Base-by-base conservation (phyloP, 208 protist species). In the Phytomonas sp. region DNA sequence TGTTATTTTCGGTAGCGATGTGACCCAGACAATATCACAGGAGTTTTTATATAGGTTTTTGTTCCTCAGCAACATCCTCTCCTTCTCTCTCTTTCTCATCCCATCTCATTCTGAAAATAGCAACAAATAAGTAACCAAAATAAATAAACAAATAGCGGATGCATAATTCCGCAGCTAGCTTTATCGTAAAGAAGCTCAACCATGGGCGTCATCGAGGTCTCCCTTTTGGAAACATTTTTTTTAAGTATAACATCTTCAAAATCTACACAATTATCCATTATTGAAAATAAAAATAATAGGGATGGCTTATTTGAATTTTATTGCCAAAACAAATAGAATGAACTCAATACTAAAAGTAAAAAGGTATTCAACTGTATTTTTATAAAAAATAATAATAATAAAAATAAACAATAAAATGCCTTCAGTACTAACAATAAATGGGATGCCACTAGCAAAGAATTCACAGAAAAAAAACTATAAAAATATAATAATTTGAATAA, bases 121-220 rank as follows among this genome's bases (percentile, higher is more conserved):
- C 36, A 64, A 64, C 36, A 4, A 64, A 64, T 64, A 42, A 37
- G 5, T 37, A 37, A 37, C 3, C 34, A 37, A 40, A 64, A 10
- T 64, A 64, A 64, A 64, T 64, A 19, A 64, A 64, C 19, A 42
- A 64, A 64, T 42, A 34, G 36, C 31, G 14, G 60, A 64, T 23
- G 14, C 31, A 64, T 64, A 64, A 64, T 64, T 64, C 31, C 29
- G 60, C 60, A 63, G 60, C 8, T 34, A 63, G n/a, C 19, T 49
- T 49, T 49, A 19, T 37, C n/a, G 36, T 12, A 37, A 36, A 61
- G 69, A 34, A 73, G 61, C 19, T 67, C 56, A 31, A 52, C n/a
- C 10, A 61, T 6, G 40, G 7, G 66, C 7, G n/a, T 34, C 14
- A 49, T 49, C 40, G 40, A 49, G 14, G 40, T 12, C 40, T 16